Evolutionary conservation across 2,329 filamentous ascomycete species (phyloP).

Genomic region (Tolypocladium nubicola): DNA sequence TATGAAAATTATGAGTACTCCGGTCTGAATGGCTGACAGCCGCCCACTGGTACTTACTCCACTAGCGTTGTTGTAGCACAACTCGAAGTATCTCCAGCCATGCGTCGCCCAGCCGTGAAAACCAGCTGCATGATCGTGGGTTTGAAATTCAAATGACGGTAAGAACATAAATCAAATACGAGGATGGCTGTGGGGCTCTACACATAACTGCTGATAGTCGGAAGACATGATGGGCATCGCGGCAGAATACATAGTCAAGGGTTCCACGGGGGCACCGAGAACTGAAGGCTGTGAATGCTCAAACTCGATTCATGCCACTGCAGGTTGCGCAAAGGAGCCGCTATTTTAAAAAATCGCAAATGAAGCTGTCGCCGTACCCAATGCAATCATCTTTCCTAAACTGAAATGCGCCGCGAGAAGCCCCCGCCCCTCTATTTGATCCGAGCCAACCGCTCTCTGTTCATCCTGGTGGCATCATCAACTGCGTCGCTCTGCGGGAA

Average conservation of each 20-base stretch:
- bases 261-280: background rate
- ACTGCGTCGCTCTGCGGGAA: conserved; percentile 64
- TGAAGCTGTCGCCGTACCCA: background rate
- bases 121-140: background rate
- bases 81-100: background rate
- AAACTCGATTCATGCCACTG: background rate
- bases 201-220: background rate
- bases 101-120: background rate
- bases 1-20: background rate
- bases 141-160: background rate
- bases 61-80: background rate
- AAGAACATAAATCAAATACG: background rate
- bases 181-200: background rate
- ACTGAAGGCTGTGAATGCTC: background rate
- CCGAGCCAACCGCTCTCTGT: conserved; percentile 59
- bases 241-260: background rate
- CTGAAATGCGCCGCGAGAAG: background rate
- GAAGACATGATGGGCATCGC: background rate
- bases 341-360: background rate
- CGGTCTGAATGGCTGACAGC: background rate
- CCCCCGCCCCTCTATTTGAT: conserved; percentile 27
- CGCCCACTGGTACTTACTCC: background rate
- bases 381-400: background rate
- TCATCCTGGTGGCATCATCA: conserved; percentile 71
- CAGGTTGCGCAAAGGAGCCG: background rate